Conservation (phyloP, 2,329 filamentous ascomycete species). For the Fusarium stilboides region DNA sequence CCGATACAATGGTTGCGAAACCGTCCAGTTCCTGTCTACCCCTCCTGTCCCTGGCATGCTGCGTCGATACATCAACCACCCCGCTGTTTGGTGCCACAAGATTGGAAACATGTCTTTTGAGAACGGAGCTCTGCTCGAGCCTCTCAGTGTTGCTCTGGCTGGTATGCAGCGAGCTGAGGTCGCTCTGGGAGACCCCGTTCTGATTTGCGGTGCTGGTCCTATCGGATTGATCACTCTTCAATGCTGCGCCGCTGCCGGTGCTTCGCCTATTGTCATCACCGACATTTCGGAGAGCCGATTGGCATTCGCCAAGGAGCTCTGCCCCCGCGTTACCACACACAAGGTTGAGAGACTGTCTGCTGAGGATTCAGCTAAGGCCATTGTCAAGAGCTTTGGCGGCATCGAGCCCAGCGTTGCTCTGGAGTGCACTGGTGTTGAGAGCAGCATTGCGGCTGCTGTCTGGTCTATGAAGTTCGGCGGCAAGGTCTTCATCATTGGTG, state of each 20-base stretch:
- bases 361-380: slow-evolving; percentile 81
- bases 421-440: slow-evolving; percentile 96
- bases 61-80: slow-evolving; percentile 94
- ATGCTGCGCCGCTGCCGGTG: slow-evolving; percentile 88
- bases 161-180: slow-evolving; percentile 88
- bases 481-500: slow-evolving; percentile 96
- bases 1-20: slow-evolving; percentile 94
- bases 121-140: slow-evolving; percentile 91
- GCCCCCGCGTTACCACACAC: slow-evolving; percentile 84
- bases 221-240: slow-evolving; percentile 92
- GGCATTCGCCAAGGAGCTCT: slow-evolving; percentile 86
- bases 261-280: slow-evolving; percentile 91
- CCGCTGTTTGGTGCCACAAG: slow-evolving; percentile 95
- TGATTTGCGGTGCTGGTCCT: slow-evolving; percentile 93
- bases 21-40: slow-evolving; percentile 89
- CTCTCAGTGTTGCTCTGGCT: slow-evolving; percentile 88
- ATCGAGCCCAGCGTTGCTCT: slow-evolving; percentile 86
- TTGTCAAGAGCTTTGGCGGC: slow-evolving; percentile 78
- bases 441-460: slow-evolving; percentile 86
- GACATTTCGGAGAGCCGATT: slow-evolving; percentile 92
- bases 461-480: slow-evolving; percentile 95
- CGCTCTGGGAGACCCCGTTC: slow-evolving; percentile 85
- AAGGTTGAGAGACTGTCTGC: slow-evolving; percentile 77
- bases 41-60: slow-evolving; percentile 90
- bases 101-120: slow-evolving; percentile 94